Percentiles rank a stretch among this genome's conserved stretches.
Conservation (phyloP, 768 basidiomycete genomes). For the Agaricus bisporus region DNA sequence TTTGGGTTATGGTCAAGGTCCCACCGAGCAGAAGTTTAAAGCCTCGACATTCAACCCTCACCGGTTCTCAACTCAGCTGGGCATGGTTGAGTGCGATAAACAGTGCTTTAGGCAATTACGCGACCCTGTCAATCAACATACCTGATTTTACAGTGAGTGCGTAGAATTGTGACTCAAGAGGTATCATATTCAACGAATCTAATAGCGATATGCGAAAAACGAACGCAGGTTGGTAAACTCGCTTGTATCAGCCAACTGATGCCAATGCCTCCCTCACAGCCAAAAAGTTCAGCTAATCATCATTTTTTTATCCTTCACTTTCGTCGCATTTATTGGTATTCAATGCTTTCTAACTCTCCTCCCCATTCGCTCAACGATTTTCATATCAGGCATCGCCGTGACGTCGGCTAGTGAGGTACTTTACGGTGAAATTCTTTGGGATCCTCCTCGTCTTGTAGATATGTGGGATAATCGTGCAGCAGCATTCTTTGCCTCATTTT, state of each 20-base stretch:
- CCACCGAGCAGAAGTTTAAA: slow-evolving; percentile 59
- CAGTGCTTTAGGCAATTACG: slow-evolving; percentile 68
- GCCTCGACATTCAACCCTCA: slow-evolving; percentile 40
- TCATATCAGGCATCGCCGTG: slow-evolving; percentile 54
- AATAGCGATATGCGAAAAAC: slow-evolving; percentile 65
- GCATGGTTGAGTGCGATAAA: slow-evolving; percentile 77
- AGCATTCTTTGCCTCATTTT: slow-evolving; percentile 76
- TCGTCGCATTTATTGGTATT: slow-evolving; percentile 63
- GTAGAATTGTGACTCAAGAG: neutral
- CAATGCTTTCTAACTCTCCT: neutral
- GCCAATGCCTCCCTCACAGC: slow-evolving; percentile 23
- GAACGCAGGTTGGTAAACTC: slow-evolving; percentile 45
- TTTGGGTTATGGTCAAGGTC: slow-evolving; percentile 72
- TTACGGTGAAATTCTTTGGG: slow-evolving; percentile 65
- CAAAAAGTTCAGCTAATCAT: slow-evolving; percentile 72
- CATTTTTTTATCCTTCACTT: slow-evolving; percentile 72
- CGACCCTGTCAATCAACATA: slow-evolving; percentile 72
- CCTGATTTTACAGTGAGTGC: slow-evolving; percentile 67
- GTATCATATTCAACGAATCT: neutral
- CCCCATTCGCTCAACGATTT: neutral
- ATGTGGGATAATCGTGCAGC: slow-evolving; percentile 82
- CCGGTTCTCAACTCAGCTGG: slow-evolving; percentile 58
- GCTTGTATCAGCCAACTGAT: neutral
- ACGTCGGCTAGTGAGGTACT: slow-evolving; percentile 69
- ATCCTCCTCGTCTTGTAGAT: slow-evolving; percentile 71